A percentile compares a stretch with the other conserved stretches of the same genome.
Evolutionary conservation across 169 alveolate genomes (phyloP).

Genomic region (Plasmodium cynomolgi): DNA sequence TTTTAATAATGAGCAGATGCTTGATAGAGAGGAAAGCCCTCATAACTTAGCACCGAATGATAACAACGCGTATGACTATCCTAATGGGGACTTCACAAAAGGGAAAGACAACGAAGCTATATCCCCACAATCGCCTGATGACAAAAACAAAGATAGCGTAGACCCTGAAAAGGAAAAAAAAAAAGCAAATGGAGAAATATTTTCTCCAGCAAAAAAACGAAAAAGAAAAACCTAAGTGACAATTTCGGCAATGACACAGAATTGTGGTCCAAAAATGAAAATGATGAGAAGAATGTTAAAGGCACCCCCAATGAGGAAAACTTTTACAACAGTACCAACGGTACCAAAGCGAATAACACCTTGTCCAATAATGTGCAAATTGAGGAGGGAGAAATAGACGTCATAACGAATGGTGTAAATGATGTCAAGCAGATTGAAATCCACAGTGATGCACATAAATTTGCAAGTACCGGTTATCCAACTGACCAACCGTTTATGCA

Average conservation of each 20-base stretch:
- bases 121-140: not conserved
- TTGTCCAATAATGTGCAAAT: conserved; percentile 8
- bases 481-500: not conserved
- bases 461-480: not conserved
- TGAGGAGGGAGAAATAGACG: conserved; percentile 28
- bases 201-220: conserved; percentile 23
- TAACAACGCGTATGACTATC: not conserved
- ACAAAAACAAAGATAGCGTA: not conserved
- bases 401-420: conserved; percentile 10
- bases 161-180: conserved; percentile 21
- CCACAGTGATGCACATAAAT: not conserved
- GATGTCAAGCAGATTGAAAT: not conserved
- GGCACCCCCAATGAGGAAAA: not conserved
- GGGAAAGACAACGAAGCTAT: not conserved
- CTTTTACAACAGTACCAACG: not conserved
- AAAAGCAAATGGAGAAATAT: conserved; percentile 41
- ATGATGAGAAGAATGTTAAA: not conserved
- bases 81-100: not conserved
- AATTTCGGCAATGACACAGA: conserved; percentile 63
- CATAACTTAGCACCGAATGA: not conserved
- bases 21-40: not conserved
- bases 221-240: conserved; percentile 61
- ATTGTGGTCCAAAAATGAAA: conserved; percentile 66
- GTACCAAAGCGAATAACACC: not conserved
- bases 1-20: not conserved